Evolutionary conservation across 1,284 basidiomycete species (phyloP).

Genomic region (Lentinula novae-zelandiae): DNA sequence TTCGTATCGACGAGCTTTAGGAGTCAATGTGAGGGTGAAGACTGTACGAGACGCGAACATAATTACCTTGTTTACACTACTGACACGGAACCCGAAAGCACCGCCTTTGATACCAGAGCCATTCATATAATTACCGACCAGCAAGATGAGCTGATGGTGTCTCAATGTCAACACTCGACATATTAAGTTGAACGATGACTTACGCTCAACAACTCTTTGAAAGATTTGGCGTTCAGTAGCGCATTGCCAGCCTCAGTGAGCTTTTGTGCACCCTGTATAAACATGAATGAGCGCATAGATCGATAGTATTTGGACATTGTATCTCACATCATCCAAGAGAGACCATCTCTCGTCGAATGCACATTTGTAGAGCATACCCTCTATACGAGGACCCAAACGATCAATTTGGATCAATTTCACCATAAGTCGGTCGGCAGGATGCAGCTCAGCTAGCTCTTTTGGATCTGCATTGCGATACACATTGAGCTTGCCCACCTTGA

Average conservation of each 20-base stretch:
- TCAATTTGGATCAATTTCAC: slow-evolving; percentile 96
- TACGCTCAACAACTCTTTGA: slow-evolving; percentile 86
- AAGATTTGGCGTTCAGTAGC: slow-evolving; percentile 73
- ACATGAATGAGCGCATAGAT: slow-evolving; percentile 5
- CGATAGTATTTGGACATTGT: background rate
- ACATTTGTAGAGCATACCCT: slow-evolving; percentile 91
- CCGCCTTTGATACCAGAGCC: slow-evolving; percentile 95
- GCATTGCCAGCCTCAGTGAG: slow-evolving; percentile 78
- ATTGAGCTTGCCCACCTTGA: slow-evolving; percentile 85
- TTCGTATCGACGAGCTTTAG: slow-evolving; percentile 93
- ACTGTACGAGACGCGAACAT: background rate
- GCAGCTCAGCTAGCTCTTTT: slow-evolving; percentile 86
- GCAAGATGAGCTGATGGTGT: slow-evolving; percentile 72
- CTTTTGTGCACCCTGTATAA: slow-evolving; percentile 67
- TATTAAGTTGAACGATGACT: slow-evolving; percentile 21
- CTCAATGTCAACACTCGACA: slow-evolving; percentile 5
- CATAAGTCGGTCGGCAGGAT: slow-evolving; percentile 95
- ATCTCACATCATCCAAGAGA: slow-evolving; percentile 58
- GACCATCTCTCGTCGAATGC: slow-evolving; percentile 82
- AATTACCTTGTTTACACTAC: slow-evolving; percentile 91
- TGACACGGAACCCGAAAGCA: slow-evolving; percentile 95
- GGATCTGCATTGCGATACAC: slow-evolving; percentile 84
- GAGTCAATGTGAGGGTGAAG: background rate
- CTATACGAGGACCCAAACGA: slow-evolving; percentile 85
- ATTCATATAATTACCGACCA: slow-evolving; percentile 98